Evolutionary conservation across 2,329 filamentous ascomycete species (phyloP).

Genomic region (Colletotrichum sp.): DNA sequence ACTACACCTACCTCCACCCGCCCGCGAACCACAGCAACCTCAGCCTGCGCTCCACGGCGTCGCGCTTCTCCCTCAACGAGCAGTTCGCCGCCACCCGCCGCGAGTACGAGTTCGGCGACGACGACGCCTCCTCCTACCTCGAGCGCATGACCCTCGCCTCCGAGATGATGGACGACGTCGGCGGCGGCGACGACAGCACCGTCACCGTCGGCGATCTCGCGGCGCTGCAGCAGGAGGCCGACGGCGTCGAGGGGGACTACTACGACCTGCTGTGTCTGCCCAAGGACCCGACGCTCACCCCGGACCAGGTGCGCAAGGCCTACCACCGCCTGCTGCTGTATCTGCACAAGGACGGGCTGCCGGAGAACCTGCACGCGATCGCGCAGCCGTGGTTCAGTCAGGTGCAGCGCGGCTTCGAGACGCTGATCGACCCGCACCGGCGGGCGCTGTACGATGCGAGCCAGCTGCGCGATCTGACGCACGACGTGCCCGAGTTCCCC

Average conservation of each 20-base stretch:
- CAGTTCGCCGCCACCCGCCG: constrained; percentile 52
- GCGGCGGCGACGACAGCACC: constrained; percentile 23
- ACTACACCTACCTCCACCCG: constrained; percentile 19
- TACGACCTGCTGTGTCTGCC: constrained; percentile 53
- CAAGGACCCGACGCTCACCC: constrained; percentile 32
- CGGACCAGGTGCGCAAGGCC: constrained; percentile 44
- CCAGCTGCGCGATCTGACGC: constrained; percentile 22
- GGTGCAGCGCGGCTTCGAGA: constrained; percentile 51
- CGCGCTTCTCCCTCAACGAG: constrained; percentile 51
- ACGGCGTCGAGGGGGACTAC: constrained; percentile 34
- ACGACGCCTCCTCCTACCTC: constrained; percentile 50
- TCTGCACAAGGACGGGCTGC: constrained; percentile 48
- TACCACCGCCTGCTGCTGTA: constrained; percentile 50
- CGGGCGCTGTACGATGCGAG: constrained; percentile 46
- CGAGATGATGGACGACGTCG: constrained; percentile 19
- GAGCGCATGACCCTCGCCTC: constrained; percentile 35
- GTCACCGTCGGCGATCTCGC: constrained; percentile 1
- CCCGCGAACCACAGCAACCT: constrained; percentile 19
- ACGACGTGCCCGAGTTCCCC: neutral
- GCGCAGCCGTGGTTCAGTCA: constrained; percentile 46
- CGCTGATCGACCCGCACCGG: constrained; percentile 47
- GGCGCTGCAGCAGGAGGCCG: neutral
- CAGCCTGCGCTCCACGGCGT: constrained; percentile 39
- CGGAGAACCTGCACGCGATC: constrained; percentile 39
- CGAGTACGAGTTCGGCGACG: constrained; percentile 53